Evolutionary conservation across 345 rosid species (phyloP).

Genomic region (Lumnitzera racemosa): DNA sequence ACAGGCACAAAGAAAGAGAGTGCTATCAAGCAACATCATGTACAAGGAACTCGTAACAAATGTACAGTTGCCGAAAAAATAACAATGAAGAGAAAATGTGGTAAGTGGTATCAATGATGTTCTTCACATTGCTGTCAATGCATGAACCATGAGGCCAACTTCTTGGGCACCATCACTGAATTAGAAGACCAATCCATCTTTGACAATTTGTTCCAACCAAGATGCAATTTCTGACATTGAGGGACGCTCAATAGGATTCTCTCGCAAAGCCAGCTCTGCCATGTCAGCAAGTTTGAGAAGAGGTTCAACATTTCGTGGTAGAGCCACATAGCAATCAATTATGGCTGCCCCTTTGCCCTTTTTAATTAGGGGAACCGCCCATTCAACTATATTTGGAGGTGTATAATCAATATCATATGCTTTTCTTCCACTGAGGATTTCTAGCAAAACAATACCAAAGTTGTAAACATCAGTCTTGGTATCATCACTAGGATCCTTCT

Average conservation of each 20-base stretch:
- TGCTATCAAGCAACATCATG: slow-evolving; percentile 8
- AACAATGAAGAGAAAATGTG: slow-evolving; percentile 7
- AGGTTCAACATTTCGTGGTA: slow-evolving; percentile 82
- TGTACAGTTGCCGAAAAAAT: slow-evolving; percentile 37
- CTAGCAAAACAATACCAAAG: slow-evolving; percentile 67
- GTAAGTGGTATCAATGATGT: not conserved
- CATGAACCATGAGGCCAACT: not conserved
- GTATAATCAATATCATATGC: slow-evolving; percentile 52
- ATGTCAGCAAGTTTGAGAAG: slow-evolving; percentile 73
- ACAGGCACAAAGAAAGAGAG: too few relatives aligned
- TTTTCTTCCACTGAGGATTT: slow-evolving; percentile 88
- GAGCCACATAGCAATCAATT: slow-evolving; percentile 48
- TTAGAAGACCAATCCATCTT: slow-evolving; percentile 60
- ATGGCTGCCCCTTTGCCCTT: slow-evolving; percentile 59
- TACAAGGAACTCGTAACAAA: slow-evolving; percentile 30
- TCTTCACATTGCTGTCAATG: slow-evolving; percentile 6
- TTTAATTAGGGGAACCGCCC: slow-evolving; percentile 66
- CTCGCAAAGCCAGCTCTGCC: slow-evolving; percentile 62
- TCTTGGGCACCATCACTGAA: slow-evolving; percentile 3
- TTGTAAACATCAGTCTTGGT: slow-evolving; percentile 52
- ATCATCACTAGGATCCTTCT: slow-evolving; percentile 41
- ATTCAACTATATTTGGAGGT: slow-evolving; percentile 57
- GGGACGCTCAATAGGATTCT: slow-evolving; percentile 66
- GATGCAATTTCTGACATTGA: slow-evolving; percentile 48
- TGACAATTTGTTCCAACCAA: slow-evolving; percentile 57